Percentiles rank a stretch among this genome's conserved stretches.
These are phyloP conservation scores for Vicia faba DNA, from an alignment of 306 rosid species.

Conservation along the genomic window DNA sequence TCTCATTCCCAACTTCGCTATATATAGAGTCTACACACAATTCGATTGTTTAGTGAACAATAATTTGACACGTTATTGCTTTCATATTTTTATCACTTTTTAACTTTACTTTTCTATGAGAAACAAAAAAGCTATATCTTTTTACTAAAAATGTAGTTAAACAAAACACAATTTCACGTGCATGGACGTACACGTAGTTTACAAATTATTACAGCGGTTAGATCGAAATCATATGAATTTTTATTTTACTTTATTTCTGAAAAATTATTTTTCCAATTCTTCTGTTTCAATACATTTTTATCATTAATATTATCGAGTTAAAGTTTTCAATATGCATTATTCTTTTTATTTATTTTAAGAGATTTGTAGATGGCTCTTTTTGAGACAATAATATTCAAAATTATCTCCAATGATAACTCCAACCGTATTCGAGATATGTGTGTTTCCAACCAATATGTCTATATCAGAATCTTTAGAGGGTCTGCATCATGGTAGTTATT, in stretches of 20 bases:
- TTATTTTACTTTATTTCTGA: too few species aligned
- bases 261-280: neutral
- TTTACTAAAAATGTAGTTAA: too few species aligned
- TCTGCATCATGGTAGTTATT: neutral
- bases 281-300: neutral
- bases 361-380: neutral
- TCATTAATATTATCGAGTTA: neutral
- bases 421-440: neutral
- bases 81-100: too few species aligned
- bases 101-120: too few species aligned
- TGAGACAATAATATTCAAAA: slow-evolving; percentile 14
- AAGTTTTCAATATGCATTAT: neutral
- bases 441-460: neutral
- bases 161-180: too few species aligned
- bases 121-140: too few species aligned
- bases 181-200: neutral
- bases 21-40: too few species aligned
- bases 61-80: too few species aligned
- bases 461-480: neutral
- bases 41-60: too few species aligned
- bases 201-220: neutral
- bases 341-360: neutral
- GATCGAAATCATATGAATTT: neutral
- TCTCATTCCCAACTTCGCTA: too few species aligned
- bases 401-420: slow-evolving; percentile 11